phyloP scores from a whole-genome alignment of 371 early-diverging fungal species.

The Haplosporangium sp. region DNA sequence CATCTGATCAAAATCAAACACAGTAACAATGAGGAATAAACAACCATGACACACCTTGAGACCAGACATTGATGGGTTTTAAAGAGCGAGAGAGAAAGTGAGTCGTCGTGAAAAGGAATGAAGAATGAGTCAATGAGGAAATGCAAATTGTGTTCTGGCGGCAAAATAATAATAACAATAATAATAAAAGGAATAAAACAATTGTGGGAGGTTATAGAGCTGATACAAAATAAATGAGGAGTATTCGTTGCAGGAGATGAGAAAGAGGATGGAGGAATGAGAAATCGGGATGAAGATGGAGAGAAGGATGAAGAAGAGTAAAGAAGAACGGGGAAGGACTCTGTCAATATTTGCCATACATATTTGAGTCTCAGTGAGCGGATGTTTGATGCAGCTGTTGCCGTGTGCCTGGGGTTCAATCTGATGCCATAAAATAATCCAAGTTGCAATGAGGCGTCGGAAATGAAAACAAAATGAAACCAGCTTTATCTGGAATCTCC shows the following conservation, averaged over 20 bases:
- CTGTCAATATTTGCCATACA: background rate
- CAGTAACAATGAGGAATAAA: background rate
- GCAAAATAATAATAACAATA: too few relatives aligned
- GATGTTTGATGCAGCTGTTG: too few relatives aligned
- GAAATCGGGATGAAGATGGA: background rate
- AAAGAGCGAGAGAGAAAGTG: background rate
- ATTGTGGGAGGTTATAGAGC: background rate
- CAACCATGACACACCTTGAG: constrained; percentile 3
- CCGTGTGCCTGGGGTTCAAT: too few relatives aligned
- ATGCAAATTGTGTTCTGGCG: too few relatives aligned
- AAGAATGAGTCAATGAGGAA: background rate
- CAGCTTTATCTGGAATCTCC: too few relatives aligned
- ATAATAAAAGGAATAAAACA: background rate
- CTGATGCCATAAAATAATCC: too few relatives aligned
- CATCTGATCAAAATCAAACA: background rate
- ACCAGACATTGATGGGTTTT: constrained; percentile 1
- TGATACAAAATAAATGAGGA: background rate
- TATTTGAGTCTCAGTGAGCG: too few relatives aligned
- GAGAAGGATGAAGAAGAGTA: background rate
- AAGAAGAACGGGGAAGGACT: background rate
- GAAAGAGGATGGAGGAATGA: background rate
- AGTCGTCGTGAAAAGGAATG: background rate
- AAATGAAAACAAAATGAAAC: too few relatives aligned
- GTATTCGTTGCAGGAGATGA: background rate
- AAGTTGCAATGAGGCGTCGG: too few relatives aligned